These are phyloP conservation scores for Beauveria caledonica DNA, from an alignment of 2,329 filamentous ascomycete species.

Conservation along the genomic window DNA sequence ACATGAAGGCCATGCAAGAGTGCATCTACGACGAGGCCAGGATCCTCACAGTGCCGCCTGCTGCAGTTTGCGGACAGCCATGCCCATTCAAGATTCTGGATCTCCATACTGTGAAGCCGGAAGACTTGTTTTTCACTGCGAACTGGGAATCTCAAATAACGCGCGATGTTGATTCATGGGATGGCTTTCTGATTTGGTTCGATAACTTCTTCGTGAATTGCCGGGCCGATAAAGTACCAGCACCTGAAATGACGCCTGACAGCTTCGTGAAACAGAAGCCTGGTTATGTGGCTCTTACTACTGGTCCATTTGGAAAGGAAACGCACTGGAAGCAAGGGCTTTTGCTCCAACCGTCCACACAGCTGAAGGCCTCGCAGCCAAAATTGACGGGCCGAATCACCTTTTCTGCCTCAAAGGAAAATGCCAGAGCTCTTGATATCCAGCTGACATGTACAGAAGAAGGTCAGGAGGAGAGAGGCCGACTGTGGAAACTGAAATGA, in stretches of 20 bases:
- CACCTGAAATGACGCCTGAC: constrained; percentile 47
- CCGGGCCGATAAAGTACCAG: constrained; percentile 40
- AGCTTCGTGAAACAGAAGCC: constrained; percentile 49
- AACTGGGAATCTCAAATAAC: constrained; percentile 56
- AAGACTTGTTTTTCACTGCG: constrained; percentile 69
- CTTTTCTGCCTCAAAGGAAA: constrained; percentile 61
- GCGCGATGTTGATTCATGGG: constrained; percentile 58
- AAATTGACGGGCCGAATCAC: constrained; percentile 58
- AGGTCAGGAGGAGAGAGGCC: constrained; percentile 32
- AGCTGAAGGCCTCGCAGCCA: constrained; percentile 40
- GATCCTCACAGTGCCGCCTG: constrained; percentile 60
- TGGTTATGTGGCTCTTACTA: constrained; percentile 76
- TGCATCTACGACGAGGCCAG: constrained; percentile 76
- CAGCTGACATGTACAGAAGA: constrained; percentile 51
- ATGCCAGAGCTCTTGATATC: constrained; percentile 61
- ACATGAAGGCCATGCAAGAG: constrained; percentile 84
- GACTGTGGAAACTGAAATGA: constrained; percentile 45
- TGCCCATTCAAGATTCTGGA: constrained; percentile 67
- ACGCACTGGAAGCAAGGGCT: constrained; percentile 92
- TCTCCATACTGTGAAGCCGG: constrained; percentile 61
- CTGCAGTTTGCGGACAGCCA: constrained; percentile 50
- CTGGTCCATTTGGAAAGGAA: constrained; percentile 63
- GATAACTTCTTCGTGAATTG: constrained; percentile 81
- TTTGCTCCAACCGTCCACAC: constrained; percentile 56
- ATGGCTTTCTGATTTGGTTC: constrained; percentile 89